Evolutionary conservation across 768 basidiomycete genomes (phyloP), one percentile per base, ranked within the genome.

Genomic region (Sarcodon aspratus): DNA sequence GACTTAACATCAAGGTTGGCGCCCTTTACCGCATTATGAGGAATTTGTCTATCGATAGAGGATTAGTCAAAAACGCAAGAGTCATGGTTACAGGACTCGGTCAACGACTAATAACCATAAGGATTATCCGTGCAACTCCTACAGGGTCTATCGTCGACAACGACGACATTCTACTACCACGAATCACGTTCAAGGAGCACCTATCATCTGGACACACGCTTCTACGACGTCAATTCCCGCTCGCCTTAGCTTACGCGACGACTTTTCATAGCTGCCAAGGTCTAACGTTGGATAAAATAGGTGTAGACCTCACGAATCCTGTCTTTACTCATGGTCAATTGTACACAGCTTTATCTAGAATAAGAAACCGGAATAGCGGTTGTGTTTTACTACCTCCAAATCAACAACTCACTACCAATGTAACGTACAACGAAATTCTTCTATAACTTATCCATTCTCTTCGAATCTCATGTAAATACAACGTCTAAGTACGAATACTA

Each of bases 181-280:
- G 61, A 36, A 64, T 62, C 35, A 50, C 54, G 3, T 64, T 62
- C 54, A 55, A 44, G 1, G 43, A 51, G 33, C 17, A 15, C 40
- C 53, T 65, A 33, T 48, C 52, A 8, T 56, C 58, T 2, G 59
- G 59, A 1, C 63, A 68, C 48, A 69, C 66, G 2, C 55, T 69
- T 3, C 46, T 61, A 7, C 52, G 65, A 3, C 50, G 55, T 3
- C 66, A 69, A 54, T 67, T 69, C 47, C 68, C 69, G 7, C 58
- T 70, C 7, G 60, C 63, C 3, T 63, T 63, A 4, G 67, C 65
- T 31, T 69, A 71, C 51, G 66, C 69, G 18, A 67, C 65, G 4
- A 72, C 70, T 31, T 71, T 71, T 55, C 65, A 69, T 48, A 65
- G 68, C 48, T 70, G 69, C 51, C 68, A 68, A 52, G 68, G 69